These are phyloP conservation scores for Phialemoniopsis sp. DNA, from an alignment of 2,329 filamentous ascomycete species.

Conservation along the genomic window DNA sequence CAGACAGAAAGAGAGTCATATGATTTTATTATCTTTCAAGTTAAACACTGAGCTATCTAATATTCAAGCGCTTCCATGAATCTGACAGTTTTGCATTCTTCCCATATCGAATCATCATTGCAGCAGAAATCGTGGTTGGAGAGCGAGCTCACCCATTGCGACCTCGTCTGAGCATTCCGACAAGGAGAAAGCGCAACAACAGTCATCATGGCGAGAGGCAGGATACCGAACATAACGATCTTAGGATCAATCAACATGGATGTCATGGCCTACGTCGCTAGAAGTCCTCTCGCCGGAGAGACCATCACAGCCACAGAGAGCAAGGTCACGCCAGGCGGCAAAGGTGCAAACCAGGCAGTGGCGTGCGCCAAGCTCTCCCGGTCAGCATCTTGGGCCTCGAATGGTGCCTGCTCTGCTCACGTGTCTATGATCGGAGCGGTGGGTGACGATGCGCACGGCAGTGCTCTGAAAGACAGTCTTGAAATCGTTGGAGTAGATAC, in stretches of 20 bases:
- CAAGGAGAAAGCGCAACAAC: too few species aligned
- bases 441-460: constrained; percentile 63
- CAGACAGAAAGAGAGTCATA: too few species aligned
- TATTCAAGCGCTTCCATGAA: too few species aligned
- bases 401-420: constrained; percentile 25
- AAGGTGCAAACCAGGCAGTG: constrained; percentile 94
- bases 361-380: constrained; percentile 80
- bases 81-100: too few species aligned
- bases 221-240: constrained; percentile 80
- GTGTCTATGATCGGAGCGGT: constrained; percentile 74
- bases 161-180: too few species aligned
- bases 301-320: constrained; percentile 79
- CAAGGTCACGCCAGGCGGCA: constrained; percentile 79
- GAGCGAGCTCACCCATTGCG: too few species aligned
- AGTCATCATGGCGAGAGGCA: too few species aligned
- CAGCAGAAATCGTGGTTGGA: too few species aligned
- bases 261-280: constrained; percentile 81
- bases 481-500: constrained; percentile 42
- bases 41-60: too few species aligned
- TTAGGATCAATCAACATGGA: constrained; percentile 95
- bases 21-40: too few species aligned
- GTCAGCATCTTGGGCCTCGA: constrained; percentile 27
- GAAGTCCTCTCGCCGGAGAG: constrained; percentile 80
- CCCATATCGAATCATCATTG: too few species aligned
- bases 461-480: constrained; percentile 39